A percentile compares a stretch with the other conserved stretches of the same genome.
Evolutionary conservation across 1,139 yeast species (phyloP).

Genomic region (Torulaspora globosa): DNA sequence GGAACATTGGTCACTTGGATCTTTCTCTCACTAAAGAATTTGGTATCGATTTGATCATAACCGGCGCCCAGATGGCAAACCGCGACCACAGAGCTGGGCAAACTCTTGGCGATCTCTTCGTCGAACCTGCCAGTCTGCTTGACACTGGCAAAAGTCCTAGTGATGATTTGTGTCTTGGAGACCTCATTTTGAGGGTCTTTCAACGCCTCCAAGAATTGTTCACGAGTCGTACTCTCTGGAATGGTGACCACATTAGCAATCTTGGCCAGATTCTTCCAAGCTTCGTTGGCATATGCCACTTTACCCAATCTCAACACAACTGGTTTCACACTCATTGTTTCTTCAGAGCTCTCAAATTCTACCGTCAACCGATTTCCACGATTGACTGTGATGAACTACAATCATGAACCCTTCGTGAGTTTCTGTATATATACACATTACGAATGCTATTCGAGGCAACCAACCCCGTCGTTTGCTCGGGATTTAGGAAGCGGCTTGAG

Average conservation of each 20-base stretch:
- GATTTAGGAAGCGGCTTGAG: not conserved
- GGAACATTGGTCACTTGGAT: constrained; percentile 75
- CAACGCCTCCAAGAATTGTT: constrained; percentile 48
- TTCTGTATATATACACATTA: not conserved
- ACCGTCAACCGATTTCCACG: not conserved
- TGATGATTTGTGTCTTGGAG: constrained; percentile 46
- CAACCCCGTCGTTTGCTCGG: constrained; percentile 3
- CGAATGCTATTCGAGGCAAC: not conserved
- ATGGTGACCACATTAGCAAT: constrained; percentile 49
- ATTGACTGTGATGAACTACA: not conserved
- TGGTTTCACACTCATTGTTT: constrained; percentile 39
- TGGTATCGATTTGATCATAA: constrained; percentile 73
- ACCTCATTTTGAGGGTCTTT: constrained; percentile 43
- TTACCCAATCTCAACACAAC: constrained; percentile 59
- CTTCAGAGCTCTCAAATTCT: not conserved
- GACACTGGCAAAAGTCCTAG: constrained; percentile 51
- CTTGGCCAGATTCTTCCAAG: constrained; percentile 50
- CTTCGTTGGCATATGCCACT: constrained; percentile 48
- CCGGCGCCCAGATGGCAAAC: constrained; percentile 90
- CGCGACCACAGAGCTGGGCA: constrained; percentile 61
- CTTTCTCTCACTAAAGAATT: constrained; percentile 36
- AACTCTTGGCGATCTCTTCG: constrained; percentile 54
- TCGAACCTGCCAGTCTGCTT: constrained; percentile 68
- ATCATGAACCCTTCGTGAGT: not conserved
- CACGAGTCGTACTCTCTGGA: constrained; percentile 46